Evolutionary conservation across 2,329 filamentous ascomycete species (phyloP), one percentile per base, ranked within the genome.

Genomic region (Diaporthe citrichinensis): DNA sequence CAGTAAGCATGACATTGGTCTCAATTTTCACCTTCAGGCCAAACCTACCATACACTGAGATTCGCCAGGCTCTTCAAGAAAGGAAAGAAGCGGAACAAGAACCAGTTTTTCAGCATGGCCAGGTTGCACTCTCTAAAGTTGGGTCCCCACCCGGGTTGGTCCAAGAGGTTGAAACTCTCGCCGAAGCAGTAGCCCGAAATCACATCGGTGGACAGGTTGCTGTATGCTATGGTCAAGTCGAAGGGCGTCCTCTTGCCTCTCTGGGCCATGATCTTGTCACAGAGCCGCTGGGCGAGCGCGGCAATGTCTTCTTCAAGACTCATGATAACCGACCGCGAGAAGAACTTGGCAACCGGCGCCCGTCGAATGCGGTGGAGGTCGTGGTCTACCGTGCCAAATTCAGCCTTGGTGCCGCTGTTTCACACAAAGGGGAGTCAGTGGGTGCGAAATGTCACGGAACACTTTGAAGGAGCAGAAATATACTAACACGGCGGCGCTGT

Each of bases 181-280:
- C 67, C 73, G 49, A 61, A 62, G 55, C 62, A 71, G 28, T 61
- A 62, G 17, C n/a, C 31, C 7, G 59, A 68, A 12, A 57, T 41
- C 5, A 67, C 23, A 53, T 67, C 59, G 15, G 49, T 36, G 12
- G 49, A 25, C 20, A 73, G 12, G 36, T 73, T 73, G 39, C 72
- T 73, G 39, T 67, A 73, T 14, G 72, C 72, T 23, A 23, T 23
- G 14, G 46, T 46, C 8, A 74, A 20, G 17, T 74, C 55, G 14
- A 74, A 34, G 6, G 65, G 65, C 9, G 23, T n/a, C 3, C 31
- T 12, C 8, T n/a, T 20, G 10, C 39, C 67, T 51, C n/a, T 36
- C 14, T 39, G 28, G 55, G 12, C n/a, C 49, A 74, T 8, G 12
- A 74, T 51, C 31, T 74, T 74, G 41, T 74, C 73, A 20, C 73